Evolutionary conservation across 306 rosid genomes (phyloP).

Genomic region (Sindora glabra): DNA sequence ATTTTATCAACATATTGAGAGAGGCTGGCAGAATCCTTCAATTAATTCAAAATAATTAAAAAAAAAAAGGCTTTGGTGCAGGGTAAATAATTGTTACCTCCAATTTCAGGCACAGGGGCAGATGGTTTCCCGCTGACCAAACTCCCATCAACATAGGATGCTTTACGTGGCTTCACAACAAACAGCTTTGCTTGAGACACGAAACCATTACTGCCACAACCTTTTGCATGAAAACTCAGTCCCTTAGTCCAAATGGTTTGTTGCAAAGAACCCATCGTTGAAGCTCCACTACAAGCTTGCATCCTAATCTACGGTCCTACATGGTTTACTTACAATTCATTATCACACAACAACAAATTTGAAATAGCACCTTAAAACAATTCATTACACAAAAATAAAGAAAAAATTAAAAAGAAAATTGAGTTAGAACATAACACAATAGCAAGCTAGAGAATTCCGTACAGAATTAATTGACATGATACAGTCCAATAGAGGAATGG

Average conservation of each 20-base stretch:
- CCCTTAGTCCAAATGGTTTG: slow-evolving; percentile 46
- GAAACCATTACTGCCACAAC: slow-evolving; percentile 19
- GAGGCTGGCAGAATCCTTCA: no score
- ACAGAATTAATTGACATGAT: no score
- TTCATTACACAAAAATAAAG: no score
- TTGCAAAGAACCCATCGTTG: slow-evolving; percentile 58
- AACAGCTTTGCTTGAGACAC: slow-evolving; percentile 26
- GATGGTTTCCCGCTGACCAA: slow-evolving; percentile 45
- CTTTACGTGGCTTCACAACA: slow-evolving; percentile 32
- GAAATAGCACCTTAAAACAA: no score
- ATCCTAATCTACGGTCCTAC: slow-evolving; percentile 22
- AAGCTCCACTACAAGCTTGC: slow-evolving; percentile 49
- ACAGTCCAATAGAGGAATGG: neutral
- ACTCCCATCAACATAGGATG: slow-evolving; percentile 41
- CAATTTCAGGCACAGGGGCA: slow-evolving; percentile 42
- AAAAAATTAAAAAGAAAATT: no score
- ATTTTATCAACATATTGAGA: no score
- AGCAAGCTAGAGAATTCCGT: no score
- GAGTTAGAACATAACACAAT: no score
- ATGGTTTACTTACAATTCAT: no score
- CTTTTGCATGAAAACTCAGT: slow-evolving; percentile 24
- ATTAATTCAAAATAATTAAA: no score
- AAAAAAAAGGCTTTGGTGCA: no score
- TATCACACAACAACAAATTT: no score
- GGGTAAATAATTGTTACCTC: slow-evolving; percentile 36